These are phyloP conservation scores for Scheffersomyces segobiensis DNA, from an alignment of 1,139 yeast species.

Conservation along the genomic window DNA sequence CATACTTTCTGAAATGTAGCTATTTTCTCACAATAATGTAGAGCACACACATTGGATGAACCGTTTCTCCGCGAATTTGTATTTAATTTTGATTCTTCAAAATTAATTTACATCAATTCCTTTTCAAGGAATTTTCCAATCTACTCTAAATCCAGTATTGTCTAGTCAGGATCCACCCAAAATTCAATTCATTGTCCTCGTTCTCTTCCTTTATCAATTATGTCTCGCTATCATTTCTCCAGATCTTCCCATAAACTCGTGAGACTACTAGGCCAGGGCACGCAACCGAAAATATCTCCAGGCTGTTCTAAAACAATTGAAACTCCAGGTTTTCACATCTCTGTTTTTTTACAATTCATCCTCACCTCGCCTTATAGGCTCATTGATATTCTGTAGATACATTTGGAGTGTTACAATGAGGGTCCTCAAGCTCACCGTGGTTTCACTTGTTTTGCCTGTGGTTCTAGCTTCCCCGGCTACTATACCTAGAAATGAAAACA, in stretches of 20 bases:
- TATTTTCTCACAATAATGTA: background rate
- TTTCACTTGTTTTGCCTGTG: slow-evolving; percentile 2
- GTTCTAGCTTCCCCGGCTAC: slow-evolving; percentile 3
- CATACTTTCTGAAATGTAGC: background rate
- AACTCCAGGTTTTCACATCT: background rate
- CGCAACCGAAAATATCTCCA: background rate
- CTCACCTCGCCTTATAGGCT: background rate
- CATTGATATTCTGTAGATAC: background rate
- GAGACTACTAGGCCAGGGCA: background rate
- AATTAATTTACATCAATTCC: background rate
- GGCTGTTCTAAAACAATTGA: background rate
- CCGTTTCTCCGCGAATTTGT: background rate
- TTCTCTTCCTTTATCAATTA: background rate
- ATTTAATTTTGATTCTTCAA: background rate
- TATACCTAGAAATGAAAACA: background rate
- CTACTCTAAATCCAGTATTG: background rate
- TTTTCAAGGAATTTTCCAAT: background rate
- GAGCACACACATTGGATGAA: background rate
- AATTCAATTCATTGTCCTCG: background rate
- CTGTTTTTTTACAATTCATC: background rate
- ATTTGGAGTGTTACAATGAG: background rate
- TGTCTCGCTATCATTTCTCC: background rate
- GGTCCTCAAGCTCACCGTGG: background rate
- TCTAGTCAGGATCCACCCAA: background rate
- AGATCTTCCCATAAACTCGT: background rate